phyloP scores from a whole-genome alignment of 441 rosid species.

The Jatropha multifida region DNA sequence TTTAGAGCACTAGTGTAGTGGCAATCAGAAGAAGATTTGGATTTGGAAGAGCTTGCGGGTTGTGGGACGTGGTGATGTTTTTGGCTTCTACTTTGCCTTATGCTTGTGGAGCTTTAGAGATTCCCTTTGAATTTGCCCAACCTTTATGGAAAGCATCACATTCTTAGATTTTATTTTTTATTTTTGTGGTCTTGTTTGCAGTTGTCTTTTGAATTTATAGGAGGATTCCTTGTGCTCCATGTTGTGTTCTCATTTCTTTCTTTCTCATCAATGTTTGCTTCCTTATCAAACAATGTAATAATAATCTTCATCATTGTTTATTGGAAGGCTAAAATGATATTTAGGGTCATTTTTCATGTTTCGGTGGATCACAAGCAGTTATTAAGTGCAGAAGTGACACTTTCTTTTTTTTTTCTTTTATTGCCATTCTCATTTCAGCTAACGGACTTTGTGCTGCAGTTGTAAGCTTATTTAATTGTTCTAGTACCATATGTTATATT shows the following conservation, averaged over 20 bases:
- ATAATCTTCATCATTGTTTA: not conserved
- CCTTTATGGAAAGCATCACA: not conserved
- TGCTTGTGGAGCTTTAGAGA: not conserved
- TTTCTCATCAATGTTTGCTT: too few species aligned
- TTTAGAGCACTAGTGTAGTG: not conserved
- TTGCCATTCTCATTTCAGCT: not conserved
- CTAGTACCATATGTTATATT: slow-evolving; percentile 13
- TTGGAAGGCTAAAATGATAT: not conserved
- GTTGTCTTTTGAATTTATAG: too few species aligned
- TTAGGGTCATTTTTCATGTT: slow-evolving; percentile 1
- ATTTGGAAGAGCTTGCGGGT: not conserved
- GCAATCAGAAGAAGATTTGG: not conserved
- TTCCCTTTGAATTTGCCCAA: not conserved
- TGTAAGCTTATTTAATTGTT: not conserved
- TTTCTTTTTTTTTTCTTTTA: not conserved
- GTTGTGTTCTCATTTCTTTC: too few species aligned
- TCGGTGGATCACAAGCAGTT: not conserved
- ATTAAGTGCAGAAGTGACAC: not conserved
- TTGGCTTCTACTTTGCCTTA: too few species aligned
- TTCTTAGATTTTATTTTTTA: too few species aligned
- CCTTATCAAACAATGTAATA: not conserved
- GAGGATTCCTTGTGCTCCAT: too few species aligned
- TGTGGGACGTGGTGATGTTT: not conserved
- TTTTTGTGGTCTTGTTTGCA: too few species aligned
- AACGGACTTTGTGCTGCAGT: not conserved